Evolutionary conservation across 192 early-diverging fungal species (phyloP).

Genomic region (Jimgerdemannia lactiflua): DNA sequence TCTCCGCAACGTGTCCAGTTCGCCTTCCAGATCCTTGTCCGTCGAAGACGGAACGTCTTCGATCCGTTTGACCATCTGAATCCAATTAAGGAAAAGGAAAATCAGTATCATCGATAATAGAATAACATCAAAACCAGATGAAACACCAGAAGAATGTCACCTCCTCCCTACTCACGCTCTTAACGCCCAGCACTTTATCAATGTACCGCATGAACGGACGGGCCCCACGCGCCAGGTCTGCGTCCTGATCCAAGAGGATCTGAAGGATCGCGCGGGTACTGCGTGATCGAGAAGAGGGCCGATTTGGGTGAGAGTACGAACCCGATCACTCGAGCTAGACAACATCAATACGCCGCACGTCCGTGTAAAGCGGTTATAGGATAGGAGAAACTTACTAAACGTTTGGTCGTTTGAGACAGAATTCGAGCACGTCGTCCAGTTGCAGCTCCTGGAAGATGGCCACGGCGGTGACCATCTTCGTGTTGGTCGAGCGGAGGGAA

Average conservation of each 20-base stretch:
- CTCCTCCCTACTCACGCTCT: neutral
- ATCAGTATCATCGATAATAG: too few species aligned
- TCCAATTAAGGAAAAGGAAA: too few species aligned
- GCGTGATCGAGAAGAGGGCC: neutral
- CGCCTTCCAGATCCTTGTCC: neutral
- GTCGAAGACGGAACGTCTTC: neutral
- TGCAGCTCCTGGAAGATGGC: constrained; percentile 15
- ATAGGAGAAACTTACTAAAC: constrained; percentile 33
- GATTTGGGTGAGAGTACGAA: neutral
- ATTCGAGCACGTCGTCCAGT: constrained; percentile 55
- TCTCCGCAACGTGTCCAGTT: neutral
- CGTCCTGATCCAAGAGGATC: constrained; percentile 13
- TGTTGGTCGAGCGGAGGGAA: neutral
- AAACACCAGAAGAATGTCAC: neutral
- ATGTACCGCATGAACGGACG: constrained; percentile 34
- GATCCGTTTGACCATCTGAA: neutral
- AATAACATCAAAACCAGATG: neutral
- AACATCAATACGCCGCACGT: neutral
- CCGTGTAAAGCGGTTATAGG: too few species aligned
- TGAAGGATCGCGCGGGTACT: constrained; percentile 33
- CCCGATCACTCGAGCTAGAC: neutral
- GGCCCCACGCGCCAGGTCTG: constrained; percentile 9
- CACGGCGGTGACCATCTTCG: neutral
- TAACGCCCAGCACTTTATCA: constrained; percentile 15
- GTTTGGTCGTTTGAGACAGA: constrained; percentile 55